These are phyloP conservation scores for Talaromyces wortmannii DNA, from an alignment of 495 filamentous ascomycete species.

Conservation along the genomic window DNA sequence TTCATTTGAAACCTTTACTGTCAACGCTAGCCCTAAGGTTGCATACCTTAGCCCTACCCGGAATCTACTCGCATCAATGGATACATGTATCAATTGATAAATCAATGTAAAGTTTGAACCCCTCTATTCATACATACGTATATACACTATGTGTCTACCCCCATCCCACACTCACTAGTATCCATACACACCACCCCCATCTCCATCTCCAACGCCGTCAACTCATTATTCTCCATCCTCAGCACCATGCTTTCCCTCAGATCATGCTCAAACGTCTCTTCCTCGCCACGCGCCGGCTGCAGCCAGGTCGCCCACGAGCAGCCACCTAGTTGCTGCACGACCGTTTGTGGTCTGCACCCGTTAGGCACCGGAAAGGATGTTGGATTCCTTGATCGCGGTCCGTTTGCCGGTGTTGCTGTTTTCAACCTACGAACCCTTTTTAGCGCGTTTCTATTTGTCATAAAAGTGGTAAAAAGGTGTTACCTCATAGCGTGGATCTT, in stretches of 20 bases:
- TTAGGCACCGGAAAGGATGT: conserved; percentile 17
- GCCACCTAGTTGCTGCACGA: neutral
- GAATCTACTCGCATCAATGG: too few species aligned
- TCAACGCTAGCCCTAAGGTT: neutral
- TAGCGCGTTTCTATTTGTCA: too few species aligned
- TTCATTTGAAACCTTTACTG: neutral
- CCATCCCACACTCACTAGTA: conserved; percentile 1
- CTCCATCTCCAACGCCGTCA: conserved; percentile 2
- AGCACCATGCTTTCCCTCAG: neutral
- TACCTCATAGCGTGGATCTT: conserved; percentile 25
- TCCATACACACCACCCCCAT: conserved; percentile 2
- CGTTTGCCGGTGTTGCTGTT: conserved; percentile 25
- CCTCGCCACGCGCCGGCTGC: neutral
- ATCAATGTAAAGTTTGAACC: too few species aligned
- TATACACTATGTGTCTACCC: neutral
- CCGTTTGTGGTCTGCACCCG: neutral
- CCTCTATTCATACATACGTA: too few species aligned
- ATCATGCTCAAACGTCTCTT: neutral
- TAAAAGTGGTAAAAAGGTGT: neutral
- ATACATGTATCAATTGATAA: too few species aligned
- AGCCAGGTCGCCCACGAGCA: neutral
- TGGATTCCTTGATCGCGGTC: conserved; percentile 25
- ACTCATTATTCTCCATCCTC: neutral
- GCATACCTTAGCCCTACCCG: too few species aligned
- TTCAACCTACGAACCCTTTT: conserved; percentile 21